Evolutionary conservation across 148 eudicot species (phyloP).

Genomic region (Amaranthus cruentus): DNA sequence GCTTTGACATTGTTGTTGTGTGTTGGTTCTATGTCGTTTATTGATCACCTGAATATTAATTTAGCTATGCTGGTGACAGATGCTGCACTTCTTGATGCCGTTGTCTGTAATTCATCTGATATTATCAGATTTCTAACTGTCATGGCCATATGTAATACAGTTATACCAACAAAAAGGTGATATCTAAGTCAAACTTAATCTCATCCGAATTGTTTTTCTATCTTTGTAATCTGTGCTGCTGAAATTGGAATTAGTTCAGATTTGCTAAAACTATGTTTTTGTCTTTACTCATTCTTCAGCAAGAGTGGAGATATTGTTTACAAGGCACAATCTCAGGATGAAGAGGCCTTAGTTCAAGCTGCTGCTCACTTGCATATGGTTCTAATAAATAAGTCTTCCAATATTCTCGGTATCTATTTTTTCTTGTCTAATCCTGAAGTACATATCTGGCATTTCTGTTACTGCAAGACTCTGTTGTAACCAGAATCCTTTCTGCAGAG

Average conservation of each 20-base stretch:
- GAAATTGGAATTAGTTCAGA: neutral
- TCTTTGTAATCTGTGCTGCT: constrained; percentile 7
- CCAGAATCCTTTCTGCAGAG: constrained; percentile 44
- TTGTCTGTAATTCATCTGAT: constrained; percentile 62
- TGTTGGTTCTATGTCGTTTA: neutral
- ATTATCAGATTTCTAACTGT: constrained; percentile 66
- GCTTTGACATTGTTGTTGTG: neutral
- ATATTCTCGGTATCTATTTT: constrained; percentile 53
- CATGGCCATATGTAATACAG: constrained; percentile 95
- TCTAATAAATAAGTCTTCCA: constrained; percentile 59
- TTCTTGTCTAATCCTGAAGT: constrained; percentile 1
- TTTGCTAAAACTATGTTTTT: neutral
- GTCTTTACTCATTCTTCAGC: constrained; percentile 34
- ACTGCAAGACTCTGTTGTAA: neutral
- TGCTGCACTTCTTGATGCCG: constrained; percentile 63
- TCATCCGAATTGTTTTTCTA: neutral
- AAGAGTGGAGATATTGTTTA: constrained; percentile 74
- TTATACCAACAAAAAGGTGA: constrained; percentile 76
- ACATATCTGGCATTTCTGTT: constrained; percentile 3
- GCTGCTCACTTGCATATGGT: constrained; percentile 84
- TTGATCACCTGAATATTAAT: constrained; percentile 7
- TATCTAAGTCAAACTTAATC: neutral
- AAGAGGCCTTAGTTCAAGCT: constrained; percentile 97
- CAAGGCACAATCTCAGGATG: constrained; percentile 98
- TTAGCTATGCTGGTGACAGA: constrained; percentile 40